A percentile compares a stretch with the other conserved stretches of the same genome.
These are phyloP conservation scores for Lachancea meyersii DNA, from an alignment of 805 yeast species.

Conservation along the genomic window DNA sequence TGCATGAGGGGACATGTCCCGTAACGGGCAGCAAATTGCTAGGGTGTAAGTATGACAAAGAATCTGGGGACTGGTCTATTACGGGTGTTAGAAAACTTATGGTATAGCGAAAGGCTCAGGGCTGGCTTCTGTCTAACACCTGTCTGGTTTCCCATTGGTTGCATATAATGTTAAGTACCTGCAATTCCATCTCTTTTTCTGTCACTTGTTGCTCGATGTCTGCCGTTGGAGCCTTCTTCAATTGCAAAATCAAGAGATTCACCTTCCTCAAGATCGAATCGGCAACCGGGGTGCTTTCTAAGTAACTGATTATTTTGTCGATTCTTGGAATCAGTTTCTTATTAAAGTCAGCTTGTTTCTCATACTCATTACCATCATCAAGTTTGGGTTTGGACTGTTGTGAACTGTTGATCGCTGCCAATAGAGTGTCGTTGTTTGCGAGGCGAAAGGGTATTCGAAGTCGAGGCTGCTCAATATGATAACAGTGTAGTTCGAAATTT, in stretches of 20 bases:
- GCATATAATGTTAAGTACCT: conserved; percentile 20
- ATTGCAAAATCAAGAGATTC: conserved; percentile 18
- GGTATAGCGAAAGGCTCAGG: conserved; percentile 34
- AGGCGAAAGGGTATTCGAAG: neutral
- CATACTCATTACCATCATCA: neutral
- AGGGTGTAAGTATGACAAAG: conserved; percentile 62
- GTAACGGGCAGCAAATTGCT: conserved; percentile 64
- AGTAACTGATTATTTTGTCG: conserved; percentile 18
- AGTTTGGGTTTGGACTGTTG: neutral
- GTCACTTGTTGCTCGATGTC: conserved; percentile 24
- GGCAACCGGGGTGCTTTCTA: conserved; percentile 10
- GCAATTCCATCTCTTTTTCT: conserved; percentile 24
- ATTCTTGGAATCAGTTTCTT: conserved; percentile 13
- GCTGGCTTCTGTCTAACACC: neutral
- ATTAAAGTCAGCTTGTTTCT: conserved; percentile 3
- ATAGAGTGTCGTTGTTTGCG: neutral
- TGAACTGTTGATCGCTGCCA: neutral
- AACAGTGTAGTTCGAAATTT: conserved; percentile 1
- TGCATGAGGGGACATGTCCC: conserved; percentile 61
- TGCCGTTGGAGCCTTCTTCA: conserved; percentile 18
- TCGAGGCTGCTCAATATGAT: neutral
- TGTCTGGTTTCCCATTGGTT: conserved; percentile 26
- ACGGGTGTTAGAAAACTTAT: conserved; percentile 72
- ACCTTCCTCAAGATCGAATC: conserved; percentile 19
- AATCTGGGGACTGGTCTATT: conserved; percentile 59